Evolutionary conservation across 768 basidiomycete species (phyloP).

Genomic region (Myochromella boudieri): DNA sequence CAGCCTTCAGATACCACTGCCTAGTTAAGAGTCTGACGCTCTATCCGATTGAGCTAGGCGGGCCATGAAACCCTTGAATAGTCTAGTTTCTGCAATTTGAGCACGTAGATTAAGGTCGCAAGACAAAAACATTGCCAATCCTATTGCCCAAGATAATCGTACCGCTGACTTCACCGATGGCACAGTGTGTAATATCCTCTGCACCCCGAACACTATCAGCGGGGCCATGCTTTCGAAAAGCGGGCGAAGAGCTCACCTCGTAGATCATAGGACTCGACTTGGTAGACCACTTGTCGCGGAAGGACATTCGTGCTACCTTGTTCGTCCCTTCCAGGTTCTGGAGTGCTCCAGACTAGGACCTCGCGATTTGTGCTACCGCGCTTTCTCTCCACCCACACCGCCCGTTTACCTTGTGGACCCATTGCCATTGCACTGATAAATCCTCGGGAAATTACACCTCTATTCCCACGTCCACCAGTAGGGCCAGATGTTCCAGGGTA

Average conservation of each 20-base stretch:
- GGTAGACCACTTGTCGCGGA: conserved; percentile 29
- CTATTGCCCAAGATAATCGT: conserved; percentile 42
- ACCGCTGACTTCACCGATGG: conserved; percentile 45
- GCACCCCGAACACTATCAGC: not conserved
- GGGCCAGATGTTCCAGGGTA: not conserved
- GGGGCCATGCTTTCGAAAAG: not conserved
- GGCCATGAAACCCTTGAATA: no score
- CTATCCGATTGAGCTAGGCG: conserved; percentile 66
- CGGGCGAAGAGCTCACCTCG: conserved; percentile 27
- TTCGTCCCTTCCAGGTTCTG: conserved; percentile 7
- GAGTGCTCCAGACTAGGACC: conserved; percentile 40
- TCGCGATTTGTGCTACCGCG: conserved; percentile 40
- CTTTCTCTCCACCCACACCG: conserved; percentile 56
- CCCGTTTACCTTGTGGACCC: conserved; percentile 49
- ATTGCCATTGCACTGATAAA: conserved; percentile 51
- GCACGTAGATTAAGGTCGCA: no score
- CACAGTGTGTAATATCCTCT: conserved; percentile 48
- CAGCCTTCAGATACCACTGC: conserved; percentile 66
- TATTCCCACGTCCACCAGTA: not conserved
- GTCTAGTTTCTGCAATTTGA: no score
- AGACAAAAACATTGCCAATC: conserved; percentile 35
- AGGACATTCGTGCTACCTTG: conserved; percentile 19
- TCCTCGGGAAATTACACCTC: conserved; percentile 30
- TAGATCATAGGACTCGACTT: conserved; percentile 36
- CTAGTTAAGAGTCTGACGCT: conserved; percentile 55